These are phyloP conservation scores for Rhizophagus clarus DNA, from an alignment of 192 early-diverging fungal species.

Conservation along the genomic window DNA sequence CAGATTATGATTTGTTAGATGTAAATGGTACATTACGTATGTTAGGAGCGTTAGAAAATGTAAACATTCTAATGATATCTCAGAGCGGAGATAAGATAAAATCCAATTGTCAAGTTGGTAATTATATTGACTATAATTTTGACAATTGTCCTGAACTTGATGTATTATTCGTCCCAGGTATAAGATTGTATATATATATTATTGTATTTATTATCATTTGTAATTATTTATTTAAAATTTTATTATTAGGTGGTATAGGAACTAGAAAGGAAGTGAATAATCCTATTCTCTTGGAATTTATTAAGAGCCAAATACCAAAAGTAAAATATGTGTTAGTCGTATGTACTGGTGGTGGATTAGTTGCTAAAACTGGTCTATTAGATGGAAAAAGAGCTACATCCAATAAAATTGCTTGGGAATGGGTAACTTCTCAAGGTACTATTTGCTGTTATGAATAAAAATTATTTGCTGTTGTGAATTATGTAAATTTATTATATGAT, in stretches of 20 bases:
- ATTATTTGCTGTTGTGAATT: background rate
- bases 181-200: background rate
- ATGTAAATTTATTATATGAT: no score
- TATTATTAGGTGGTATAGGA: slow-evolving; percentile 1
- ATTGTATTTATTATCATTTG: background rate
- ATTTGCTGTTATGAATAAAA: no score
- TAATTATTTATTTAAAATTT: background rate
- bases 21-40: no score
- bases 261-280: background rate
- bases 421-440: slow-evolving; percentile 19
- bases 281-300: background rate
- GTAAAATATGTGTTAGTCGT: slow-evolving; percentile 28
- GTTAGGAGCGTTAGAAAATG: no score
- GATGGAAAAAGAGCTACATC: slow-evolving; percentile 49
- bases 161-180: slow-evolving; percentile 4
- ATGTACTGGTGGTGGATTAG: slow-evolving; percentile 49
- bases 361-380: slow-evolving; percentile 49
- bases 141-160: background rate
- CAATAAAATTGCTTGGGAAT: slow-evolving; percentile 34
- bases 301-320: background rate
- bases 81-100: background rate
- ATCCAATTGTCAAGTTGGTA: background rate
- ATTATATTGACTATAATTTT: background rate
- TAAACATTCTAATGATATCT: background rate
- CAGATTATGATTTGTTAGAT: no score